Evolutionary conservation across 495 filamentous ascomycete genomes (phyloP), one percentile per base, ranked within the genome.

Genomic region (Tuber brumale): DNA sequence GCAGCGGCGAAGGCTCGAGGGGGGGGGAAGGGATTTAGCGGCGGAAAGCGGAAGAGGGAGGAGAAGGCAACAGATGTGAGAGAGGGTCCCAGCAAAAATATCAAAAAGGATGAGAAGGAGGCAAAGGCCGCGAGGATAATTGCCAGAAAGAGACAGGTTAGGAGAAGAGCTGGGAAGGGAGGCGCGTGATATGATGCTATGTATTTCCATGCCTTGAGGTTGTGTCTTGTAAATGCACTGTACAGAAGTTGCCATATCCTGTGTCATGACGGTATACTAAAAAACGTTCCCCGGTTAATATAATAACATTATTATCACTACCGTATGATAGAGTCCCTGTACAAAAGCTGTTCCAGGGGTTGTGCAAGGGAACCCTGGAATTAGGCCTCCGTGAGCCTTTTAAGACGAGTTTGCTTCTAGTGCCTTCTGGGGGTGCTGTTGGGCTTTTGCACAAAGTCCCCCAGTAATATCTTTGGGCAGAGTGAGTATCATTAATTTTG

Each of bases 61-160:
- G 78, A 80, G 31, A 80, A 77, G 43, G 61, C 35, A 46, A 70
- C 23, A 27, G 80, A 73, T 6, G 73, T 72, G 21, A 70, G 70
- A 31, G 43, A 57, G 39, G n/a, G 42, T 14, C 46, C 18, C 23
- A 76, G 70, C 44, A 35, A 41, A 18, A 48, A n/a, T 31, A 69
- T 2, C 5, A 70, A 81, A 66, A 79, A 79, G 73, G 48, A 66
- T 14, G 72, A 75, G 21, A 77, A 73, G 70, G 76, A 41, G 9
- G 72, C 27, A 27, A 81, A 77, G 75, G 79, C 79, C 0, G 75
- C 79, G 31, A 72, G 79, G 41, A 81, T 81, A 23, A 81, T 81
- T 72, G 79, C 79, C 14, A 81, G 78, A 46, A 81, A 81, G 72
- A 81, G 79, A 21, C 79, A 81, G 61, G 72, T 81, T 10, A 76